Base-by-base conservation (phyloP, 345 rosid genomes). In the Syzygium oleosum region DNA sequence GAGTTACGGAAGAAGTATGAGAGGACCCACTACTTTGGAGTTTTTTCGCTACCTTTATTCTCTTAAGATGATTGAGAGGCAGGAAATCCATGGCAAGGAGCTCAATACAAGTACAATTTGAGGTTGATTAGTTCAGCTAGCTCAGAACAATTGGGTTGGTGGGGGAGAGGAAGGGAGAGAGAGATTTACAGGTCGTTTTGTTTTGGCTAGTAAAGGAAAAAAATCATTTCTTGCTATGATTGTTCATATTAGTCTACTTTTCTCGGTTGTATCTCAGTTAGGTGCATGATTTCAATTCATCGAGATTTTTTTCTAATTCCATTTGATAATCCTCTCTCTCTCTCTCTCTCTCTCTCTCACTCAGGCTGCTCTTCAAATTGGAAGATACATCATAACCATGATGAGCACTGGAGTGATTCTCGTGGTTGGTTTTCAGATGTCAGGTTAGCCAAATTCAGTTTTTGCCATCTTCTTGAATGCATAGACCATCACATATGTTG, bases 301-400 rank as follows among this genome's bases (percentile, higher is more conserved):
- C 8, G 7, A 85, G 78, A 34, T 85, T 6, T 21, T 85, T 80
- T 31, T 49, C n/a, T 53, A 55, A 23, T 61, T 49, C n/a, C 41
- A 55, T 14, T 61, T 43, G 23, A 84, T 61, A 73, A 73, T 38
- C 22, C 43, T 9, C n/a, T 21, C 83, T 78, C 51, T 15, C 16
- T 25, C 56, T 80, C 49, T 51, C 49, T 77, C 41, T 31, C 49
- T 38, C 53, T n/a, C 55, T 27, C 52, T 80, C 52, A 83, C 34
- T 73, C 87, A 97, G 99, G 90, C 93, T 89, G 99, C 98, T 85
- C 68, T 95, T 63, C 99, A 95, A 91, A 91, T 96, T 86, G 99
- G 96, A 88, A 97, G 99, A 92, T 96, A 95, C 86, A 95, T 97
- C 31, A 96, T 97, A 87, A 97, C 99, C 19, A 96, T 96, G 98